These are phyloP conservation scores for Scutellaria minor DNA, from an alignment of 257 asterid genomes.

Conservation along the genomic window DNA sequence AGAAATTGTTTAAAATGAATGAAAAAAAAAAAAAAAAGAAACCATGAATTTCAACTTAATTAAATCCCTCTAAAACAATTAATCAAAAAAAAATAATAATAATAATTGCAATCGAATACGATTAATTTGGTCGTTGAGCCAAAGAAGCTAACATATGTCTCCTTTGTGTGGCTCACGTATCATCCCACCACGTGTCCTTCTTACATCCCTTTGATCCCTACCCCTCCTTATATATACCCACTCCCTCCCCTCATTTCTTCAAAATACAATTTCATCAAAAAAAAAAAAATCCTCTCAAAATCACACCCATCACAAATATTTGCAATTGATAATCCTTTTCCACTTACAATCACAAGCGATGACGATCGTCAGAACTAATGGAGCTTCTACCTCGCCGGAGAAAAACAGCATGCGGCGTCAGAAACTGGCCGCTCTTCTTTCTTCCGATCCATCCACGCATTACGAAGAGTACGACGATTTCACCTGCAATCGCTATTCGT, in stretches of 20 bases:
- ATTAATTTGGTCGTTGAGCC: not conserved
- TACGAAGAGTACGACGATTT: constrained; percentile 33
- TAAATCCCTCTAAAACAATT: no score
- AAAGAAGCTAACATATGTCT: not conserved
- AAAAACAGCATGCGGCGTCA: constrained; percentile 43
- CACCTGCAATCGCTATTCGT: constrained; percentile 5
- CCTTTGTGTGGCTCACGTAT: constrained; percentile 51
- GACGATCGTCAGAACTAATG: constrained; percentile 40
- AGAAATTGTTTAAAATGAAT: no score
- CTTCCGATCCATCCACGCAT: constrained; percentile 42
- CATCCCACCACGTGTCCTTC: constrained; percentile 62
- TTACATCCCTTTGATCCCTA: constrained; percentile 41
- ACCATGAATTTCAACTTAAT: no score
- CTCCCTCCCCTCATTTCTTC: constrained; percentile 13
- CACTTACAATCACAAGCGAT: constrained; percentile 11
- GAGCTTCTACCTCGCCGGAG: constrained; percentile 34
- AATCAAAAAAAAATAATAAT: no score
- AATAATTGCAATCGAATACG: no score
- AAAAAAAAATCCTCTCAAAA: not conserved
- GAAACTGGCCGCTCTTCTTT: constrained; percentile 52
- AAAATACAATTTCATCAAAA: not conserved
- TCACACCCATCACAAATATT: not conserved
- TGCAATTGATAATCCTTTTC: not conserved
- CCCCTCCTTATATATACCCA: constrained; percentile 33
- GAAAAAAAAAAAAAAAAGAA: no score